phyloP scores from a whole-genome alignment of 257 asterid species.

The Galeopsis tetrahit region DNA sequence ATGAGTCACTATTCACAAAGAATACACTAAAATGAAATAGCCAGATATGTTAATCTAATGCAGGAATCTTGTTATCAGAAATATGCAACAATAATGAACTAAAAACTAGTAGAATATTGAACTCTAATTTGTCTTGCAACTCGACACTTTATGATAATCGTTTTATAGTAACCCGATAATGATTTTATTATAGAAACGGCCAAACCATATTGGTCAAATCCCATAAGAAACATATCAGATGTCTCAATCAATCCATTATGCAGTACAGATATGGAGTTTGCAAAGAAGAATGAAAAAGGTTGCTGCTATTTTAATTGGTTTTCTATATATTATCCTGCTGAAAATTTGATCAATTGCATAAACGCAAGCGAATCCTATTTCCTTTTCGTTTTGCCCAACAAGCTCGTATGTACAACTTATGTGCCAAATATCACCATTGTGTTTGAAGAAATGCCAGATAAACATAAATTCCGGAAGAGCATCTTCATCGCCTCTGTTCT shows the following conservation, averaged over 20 bases:
- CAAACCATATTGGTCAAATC: not conserved
- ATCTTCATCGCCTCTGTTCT: too few species aligned
- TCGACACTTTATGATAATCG: not conserved
- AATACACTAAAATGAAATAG: constrained; percentile 8
- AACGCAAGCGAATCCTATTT: too few species aligned
- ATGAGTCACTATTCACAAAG: not conserved
- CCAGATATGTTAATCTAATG: constrained; percentile 9
- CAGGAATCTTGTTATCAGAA: not conserved
- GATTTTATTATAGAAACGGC: not conserved
- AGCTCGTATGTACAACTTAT: too few species aligned
- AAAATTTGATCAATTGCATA: not conserved
- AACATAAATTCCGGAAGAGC: too few species aligned
- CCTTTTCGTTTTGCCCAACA: too few species aligned
- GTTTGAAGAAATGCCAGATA: too few species aligned
- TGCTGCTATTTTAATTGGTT: not conserved
- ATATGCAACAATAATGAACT: constrained; percentile 10
- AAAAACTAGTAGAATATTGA: not conserved
- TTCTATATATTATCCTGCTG: not conserved
- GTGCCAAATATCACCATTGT: too few species aligned
- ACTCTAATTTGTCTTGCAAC: not conserved
- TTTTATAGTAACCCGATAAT: not conserved
- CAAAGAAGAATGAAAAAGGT: not conserved
- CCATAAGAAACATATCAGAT: not conserved
- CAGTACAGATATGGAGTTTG: not conserved
- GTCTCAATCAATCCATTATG: constrained; percentile 1